Evolutionary conservation across 306 rosid species (phyloP), one percentile per base, ranked within the genome.

Genomic region (Erythrophleum fordii): DNA sequence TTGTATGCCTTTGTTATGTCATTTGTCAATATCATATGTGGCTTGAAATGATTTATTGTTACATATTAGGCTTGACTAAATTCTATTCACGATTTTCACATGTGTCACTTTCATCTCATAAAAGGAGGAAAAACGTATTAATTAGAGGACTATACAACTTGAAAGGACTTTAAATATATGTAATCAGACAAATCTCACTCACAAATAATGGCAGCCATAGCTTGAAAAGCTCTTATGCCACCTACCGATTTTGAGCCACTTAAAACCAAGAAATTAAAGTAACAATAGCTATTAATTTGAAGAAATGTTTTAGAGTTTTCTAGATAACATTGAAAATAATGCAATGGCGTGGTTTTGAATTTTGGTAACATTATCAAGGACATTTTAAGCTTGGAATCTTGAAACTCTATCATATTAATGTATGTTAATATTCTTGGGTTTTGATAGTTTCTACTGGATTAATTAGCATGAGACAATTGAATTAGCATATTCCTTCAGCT

Each of bases 161-260:
- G 22, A 29, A 59, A 13, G 14, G 66, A 59, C 37, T 26, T 56
- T 1, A 58, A 23, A 23, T 28, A 20, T 39, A 11, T 13, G 39
- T 6, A 28, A 5, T 35, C 11, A 25, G 5, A 26, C 12, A 60
- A 42, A 60, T 60, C 44, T 35, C 37, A 53, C 67, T 77, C 31
- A 14, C 53, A 44, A 66, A 83, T 17, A 13, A 77, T 77, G 16
- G 61, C 8, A 6, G 56, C 51, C 45, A 80, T 18, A 39, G 39
- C 69, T 22, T 60, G 61, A 75, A 69, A 69, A 79, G 71, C 59
- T 35, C 20, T 17, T 41, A 45, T 8, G 20, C 61, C 51, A 59
- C 70, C 78, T 37, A 79, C 68, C 78, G 60, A 75, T 39, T 69
- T 61, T 72, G 41, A 39, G 62, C 81, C 81, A 81, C 78, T 66